Evolutionary conservation across 495 filamentous ascomycete species (phyloP).

Genomic region (Lasiosphaeria hispida): DNA sequence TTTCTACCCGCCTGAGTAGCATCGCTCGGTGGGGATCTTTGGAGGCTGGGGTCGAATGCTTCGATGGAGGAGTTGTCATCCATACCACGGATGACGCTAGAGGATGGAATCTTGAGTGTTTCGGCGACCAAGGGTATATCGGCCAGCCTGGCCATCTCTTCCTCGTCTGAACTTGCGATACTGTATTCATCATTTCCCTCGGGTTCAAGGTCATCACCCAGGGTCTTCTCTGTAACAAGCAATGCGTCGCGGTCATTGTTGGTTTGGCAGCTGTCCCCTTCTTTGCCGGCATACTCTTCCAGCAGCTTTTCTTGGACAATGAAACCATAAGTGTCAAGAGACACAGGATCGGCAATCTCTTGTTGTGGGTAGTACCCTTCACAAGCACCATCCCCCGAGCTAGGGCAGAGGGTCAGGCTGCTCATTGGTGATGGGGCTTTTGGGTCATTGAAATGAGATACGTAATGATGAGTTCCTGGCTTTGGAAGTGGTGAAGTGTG

Average conservation of each 20-base stretch:
- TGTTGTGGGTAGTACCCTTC: no score
- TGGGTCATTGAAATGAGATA: no score
- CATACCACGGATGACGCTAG: conserved; percentile 14
- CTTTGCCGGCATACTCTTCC: no score
- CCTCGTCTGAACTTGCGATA: conserved; percentile 12
- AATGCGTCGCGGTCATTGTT: conserved; percentile 5
- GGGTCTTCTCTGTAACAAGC: background rate
- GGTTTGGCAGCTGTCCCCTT: no score
- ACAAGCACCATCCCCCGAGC: no score
- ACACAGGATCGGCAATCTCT: no score
- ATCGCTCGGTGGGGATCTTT: conserved; percentile 8
- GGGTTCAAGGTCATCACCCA: background rate
- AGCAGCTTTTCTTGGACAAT: no score
- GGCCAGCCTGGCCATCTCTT: conserved; percentile 13
- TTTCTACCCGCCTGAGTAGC: background rate
- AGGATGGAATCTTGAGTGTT: conserved; percentile 4
- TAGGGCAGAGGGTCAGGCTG: no score
- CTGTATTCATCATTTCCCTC: conserved; percentile 4
- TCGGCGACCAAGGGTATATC: background rate
- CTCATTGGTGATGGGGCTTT: no score
- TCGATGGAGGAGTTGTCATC: conserved; percentile 2
- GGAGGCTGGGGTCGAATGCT: conserved; percentile 14
- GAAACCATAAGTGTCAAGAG: no score
- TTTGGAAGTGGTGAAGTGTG: no score
- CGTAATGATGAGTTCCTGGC: no score